phyloP scores from a whole-genome alignment of 1,284 basidiomycete genomes.

The Trichosporon inkin region DNA sequence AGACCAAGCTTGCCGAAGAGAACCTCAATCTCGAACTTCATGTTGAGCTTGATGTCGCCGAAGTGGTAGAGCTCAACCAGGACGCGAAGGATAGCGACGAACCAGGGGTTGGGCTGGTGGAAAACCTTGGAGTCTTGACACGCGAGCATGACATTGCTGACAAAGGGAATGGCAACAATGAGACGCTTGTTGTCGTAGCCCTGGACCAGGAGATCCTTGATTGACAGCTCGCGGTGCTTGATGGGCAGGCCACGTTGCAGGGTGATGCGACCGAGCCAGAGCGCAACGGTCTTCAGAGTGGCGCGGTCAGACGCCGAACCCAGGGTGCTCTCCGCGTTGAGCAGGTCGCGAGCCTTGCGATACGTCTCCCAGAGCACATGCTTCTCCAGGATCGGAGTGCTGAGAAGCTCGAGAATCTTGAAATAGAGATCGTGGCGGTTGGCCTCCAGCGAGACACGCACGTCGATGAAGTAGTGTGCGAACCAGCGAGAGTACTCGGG shows the following conservation, averaged over 20 bases:
- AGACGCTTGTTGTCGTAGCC: slow-evolving; percentile 90
- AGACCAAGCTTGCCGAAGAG: slow-evolving; percentile 88
- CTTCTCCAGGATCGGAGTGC: slow-evolving; percentile 61
- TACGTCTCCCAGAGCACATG: slow-evolving; percentile 91
- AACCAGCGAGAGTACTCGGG: slow-evolving; percentile 89
- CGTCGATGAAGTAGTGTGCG: slow-evolving; percentile 92
- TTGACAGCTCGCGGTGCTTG: slow-evolving; percentile 85
- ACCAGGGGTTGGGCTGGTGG: slow-evolving; percentile 94
- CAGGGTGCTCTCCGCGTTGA: slow-evolving; percentile 90
- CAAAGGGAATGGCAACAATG: slow-evolving; percentile 94
- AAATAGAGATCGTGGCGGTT: slow-evolving; percentile 97
- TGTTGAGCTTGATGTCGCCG: slow-evolving; percentile 91
- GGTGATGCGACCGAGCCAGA: slow-evolving; percentile 93
- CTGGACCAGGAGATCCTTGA: slow-evolving; percentile 94
- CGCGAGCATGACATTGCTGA: slow-evolving; percentile 93
- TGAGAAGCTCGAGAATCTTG: slow-evolving; percentile 81
- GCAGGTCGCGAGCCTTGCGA: slow-evolving; percentile 73
- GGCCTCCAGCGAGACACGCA: slow-evolving; percentile 91
- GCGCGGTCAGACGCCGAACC: slow-evolving; percentile 78
- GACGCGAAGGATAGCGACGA: slow-evolving; percentile 89
- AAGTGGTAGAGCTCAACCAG: slow-evolving; percentile 95
- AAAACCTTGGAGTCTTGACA: slow-evolving; percentile 87
- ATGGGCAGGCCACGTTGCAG: slow-evolving; percentile 89
- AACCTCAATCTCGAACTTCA: slow-evolving; percentile 99
- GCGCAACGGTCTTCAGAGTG: slow-evolving; percentile 86